Percentiles rank a stretch among this genome's conserved stretches.
phyloP scores from a whole-genome alignment of 2,329 filamentous ascomycete species.

The Hirsutella minnesotensis region DNA sequence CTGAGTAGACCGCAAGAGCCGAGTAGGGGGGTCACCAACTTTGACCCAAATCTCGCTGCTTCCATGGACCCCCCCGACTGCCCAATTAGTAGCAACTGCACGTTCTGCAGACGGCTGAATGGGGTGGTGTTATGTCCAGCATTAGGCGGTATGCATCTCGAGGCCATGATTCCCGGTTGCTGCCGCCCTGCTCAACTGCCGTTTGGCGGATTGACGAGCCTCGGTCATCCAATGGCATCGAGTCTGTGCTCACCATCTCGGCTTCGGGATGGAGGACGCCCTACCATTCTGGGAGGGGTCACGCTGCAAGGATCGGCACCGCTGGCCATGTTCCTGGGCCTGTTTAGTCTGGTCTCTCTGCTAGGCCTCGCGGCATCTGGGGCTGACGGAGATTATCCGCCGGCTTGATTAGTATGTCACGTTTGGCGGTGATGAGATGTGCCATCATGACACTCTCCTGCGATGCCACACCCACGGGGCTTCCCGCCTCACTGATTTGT shows the following conservation, averaged over 20 bases:
- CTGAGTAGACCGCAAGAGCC: too few species aligned
- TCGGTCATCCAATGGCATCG: background rate
- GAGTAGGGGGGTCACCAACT: too few species aligned
- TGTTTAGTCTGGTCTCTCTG: background rate
- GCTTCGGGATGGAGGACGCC: background rate
- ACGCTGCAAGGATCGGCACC: background rate
- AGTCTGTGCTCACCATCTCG: background rate
- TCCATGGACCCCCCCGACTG: background rate
- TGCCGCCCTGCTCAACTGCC: conserved; percentile 2
- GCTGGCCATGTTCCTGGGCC: background rate
- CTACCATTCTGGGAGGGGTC: background rate
- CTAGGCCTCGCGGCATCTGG: background rate
- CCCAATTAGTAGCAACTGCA: background rate
- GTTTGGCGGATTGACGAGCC: background rate
- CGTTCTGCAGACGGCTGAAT: background rate
- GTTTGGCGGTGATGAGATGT: too few species aligned
- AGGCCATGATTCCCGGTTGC: background rate
- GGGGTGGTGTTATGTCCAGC: background rate
- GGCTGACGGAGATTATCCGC: background rate
- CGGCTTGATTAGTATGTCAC: background rate
- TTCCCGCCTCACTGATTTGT: too few species aligned
- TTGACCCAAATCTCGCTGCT: background rate
- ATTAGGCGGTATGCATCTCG: conserved; percentile 1
- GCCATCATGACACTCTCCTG: too few species aligned
- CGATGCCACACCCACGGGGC: too few species aligned